Evolutionary conservation across 108 stramenopile species (phyloP), one percentile per base, ranked within the genome.

Genomic region (Schizochytrium sp.): DNA sequence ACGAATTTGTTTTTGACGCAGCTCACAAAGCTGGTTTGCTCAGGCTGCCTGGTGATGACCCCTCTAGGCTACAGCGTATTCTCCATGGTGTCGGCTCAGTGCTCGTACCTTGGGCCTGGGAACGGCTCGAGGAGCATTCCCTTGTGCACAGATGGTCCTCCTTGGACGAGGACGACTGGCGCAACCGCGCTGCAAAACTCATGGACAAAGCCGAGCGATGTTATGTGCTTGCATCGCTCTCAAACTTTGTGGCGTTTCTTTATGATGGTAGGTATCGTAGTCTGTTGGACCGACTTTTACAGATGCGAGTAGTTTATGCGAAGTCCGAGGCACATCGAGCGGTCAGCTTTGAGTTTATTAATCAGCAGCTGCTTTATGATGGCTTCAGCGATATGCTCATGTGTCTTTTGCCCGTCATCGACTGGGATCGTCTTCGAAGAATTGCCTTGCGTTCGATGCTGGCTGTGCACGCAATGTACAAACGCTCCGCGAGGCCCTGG

Each of bases 351-450:
- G 76, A 83, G 28, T 49, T 55, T 10, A 83, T 83, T 50, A 83
- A 83, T 40, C 76, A 83, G 53, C 76, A 83, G 76, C 76, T 83
- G 49, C 76, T 83, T 40, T 83, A 83, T 28, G 76, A 83, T 53
- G 76, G 76, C 47, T 83, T 83, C 55, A 55, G 50, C 38, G 76
- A 83, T 53, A 49, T 83, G 47, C 76, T 83, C 76, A 83, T 83
- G 76, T 83, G 76, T 53, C 28, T 83, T 47, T 53, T 83, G 10
- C 76, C 76, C 15, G 50, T 83, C 76, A 50, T 83, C 5, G 76
- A 83, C 53, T 83, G 76, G 76, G 47, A 46, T n/a, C 47, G 76
- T 17, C 47, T 83, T n/a, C 76, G 40, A 42, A 47, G 76, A 17
- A 38, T 83, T 0, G 76, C 28, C 15, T 40, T 55, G 5, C 53